Evolutionary conservation across 305 asterid genomes (phyloP), one percentile per base, ranked within the genome.

Genomic region (Caryopteris hybrid): DNA sequence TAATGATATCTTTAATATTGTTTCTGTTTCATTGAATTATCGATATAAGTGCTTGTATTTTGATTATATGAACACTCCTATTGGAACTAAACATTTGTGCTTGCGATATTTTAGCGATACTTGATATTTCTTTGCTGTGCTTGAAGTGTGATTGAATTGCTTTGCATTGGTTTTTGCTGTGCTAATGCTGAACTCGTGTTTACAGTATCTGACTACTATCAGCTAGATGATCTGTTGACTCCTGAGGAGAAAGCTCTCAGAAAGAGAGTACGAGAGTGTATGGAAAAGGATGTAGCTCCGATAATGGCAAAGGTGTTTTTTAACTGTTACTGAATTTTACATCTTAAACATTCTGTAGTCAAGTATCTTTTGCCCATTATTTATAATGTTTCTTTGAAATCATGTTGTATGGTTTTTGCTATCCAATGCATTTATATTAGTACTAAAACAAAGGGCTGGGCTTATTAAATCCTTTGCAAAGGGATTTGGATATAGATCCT

Each of bases 271-370:
- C 78, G 96, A 57, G 74, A 73, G 66, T 86, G 83, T 71, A 80
- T 88, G 91, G 96, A 88, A 61, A 84, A 81, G 51, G 88, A 59
- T 43, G 3, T 88, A 31, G 93, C 93, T 73, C 96, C 93, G 0
- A 83, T 84, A 73, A 83, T 86, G 89, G 60, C 96, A 0, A 84
- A 86, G 91, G 96, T 86, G 64, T 20, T 53, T 54, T 27, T 45
- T 39, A 3, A 53, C 36, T 64, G 18, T 33, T 4, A 20, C 27
- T 43, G 59, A 51, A 25, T 5, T 48, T 8, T 23, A 8, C 17
- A 31, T 41, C 29, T 38, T 70, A 64, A 4, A 39, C 4, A 14
- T 22, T 27, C 2, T 45, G 20, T 38, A 14, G 39, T 18, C 6
- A 43, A 22, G 9, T 74, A 8, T 8, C 38, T 65, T 61, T 36